These are phyloP conservation scores for Candida manassasensis DNA, from an alignment of 805 yeast genomes.

Conservation along the genomic window DNA sequence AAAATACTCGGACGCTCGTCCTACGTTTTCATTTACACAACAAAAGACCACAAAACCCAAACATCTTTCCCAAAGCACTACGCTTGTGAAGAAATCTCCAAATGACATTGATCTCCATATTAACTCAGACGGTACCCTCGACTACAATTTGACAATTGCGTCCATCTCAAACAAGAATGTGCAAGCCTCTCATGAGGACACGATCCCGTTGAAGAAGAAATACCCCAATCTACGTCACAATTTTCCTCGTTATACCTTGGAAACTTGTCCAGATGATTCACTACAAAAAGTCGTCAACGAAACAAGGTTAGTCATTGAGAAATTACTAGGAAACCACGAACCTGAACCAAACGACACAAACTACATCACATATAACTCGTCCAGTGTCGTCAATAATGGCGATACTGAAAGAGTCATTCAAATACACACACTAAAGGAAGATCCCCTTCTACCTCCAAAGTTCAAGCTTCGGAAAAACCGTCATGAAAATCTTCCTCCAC, in stretches of 20 bases:
- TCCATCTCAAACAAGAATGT: slow-evolving; percentile 12
- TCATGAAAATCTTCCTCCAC: slow-evolving; percentile 53
- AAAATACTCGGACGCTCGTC: neutral
- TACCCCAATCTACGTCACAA: slow-evolving; percentile 36
- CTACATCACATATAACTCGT: slow-evolving; percentile 17
- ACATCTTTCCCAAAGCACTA: neutral
- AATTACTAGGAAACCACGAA: slow-evolving; percentile 43
- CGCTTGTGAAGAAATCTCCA: neutral
- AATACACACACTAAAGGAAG: slow-evolving; percentile 63
- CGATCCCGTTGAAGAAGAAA: slow-evolving; percentile 52
- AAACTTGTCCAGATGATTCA: slow-evolving; percentile 40
- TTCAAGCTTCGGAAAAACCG: slow-evolving; percentile 72
- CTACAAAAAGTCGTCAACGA: slow-evolving; percentile 44
- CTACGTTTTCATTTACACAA: slow-evolving; percentile 1
- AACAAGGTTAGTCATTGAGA: slow-evolving; percentile 55
- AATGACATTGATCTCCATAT: slow-evolving; percentile 13
- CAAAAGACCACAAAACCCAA: neutral
- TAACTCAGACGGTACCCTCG: slow-evolving; percentile 23
- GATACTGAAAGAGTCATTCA: slow-evolving; percentile 44
- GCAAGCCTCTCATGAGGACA: slow-evolving; percentile 50
- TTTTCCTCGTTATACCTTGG: slow-evolving; percentile 36
- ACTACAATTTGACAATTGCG: slow-evolving; percentile 24
- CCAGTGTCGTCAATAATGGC: slow-evolving; percentile 11
- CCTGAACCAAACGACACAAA: slow-evolving; percentile 35
- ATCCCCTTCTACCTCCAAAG: slow-evolving; percentile 83